A percentile compares a stretch with the other conserved stretches of the same genome.
Conservation (phyloP, 257 asterid species). For the Fraxinus cuspidata region DNA sequence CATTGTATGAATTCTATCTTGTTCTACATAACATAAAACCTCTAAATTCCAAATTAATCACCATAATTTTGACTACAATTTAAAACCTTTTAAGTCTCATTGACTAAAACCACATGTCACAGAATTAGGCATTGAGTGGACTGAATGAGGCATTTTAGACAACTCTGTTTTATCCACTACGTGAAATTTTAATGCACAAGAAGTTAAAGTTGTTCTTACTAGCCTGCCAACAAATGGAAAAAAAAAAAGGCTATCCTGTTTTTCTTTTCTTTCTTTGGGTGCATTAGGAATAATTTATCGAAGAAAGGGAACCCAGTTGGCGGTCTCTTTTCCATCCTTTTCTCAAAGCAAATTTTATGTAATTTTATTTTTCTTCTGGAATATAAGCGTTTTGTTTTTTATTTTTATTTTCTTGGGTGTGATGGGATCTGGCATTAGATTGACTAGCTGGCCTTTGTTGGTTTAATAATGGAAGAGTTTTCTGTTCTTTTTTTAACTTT, state of each 20-base stretch:
- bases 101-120: background rate
- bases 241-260: background rate
- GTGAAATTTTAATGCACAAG: too few relatives aligned
- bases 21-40: background rate
- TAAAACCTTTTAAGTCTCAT: background rate
- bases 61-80: background rate
- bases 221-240: background rate
- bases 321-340: background rate
- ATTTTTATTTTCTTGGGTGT: background rate
- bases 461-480: background rate
- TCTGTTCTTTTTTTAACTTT: conserved; percentile 1
- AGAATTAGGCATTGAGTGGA: background rate
- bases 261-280: background rate
- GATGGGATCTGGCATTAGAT: background rate
- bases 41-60: background rate
- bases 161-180: background rate
- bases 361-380: background rate
- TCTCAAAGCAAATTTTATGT: background rate
- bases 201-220: background rate
- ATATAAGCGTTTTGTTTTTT: background rate
- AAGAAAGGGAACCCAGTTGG: background rate
- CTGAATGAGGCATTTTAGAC: background rate
- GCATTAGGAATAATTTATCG: background rate
- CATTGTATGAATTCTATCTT: background rate
- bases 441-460: background rate